Conservation (phyloP, 768 basidiomycete species). For the Megacollybia marginata region DNA sequence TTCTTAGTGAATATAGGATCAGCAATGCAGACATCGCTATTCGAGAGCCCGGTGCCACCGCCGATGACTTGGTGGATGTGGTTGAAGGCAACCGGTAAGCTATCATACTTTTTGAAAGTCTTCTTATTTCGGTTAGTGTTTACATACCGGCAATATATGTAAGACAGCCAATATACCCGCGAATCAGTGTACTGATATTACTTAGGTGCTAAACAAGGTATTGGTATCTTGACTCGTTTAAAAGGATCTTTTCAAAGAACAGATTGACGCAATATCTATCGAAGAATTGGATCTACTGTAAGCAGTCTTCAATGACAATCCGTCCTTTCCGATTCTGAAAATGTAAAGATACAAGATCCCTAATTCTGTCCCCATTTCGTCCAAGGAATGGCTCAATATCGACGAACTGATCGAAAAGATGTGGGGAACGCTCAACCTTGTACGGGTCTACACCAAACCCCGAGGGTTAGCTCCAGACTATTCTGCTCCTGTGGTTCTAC, state of each 20-base stretch:
- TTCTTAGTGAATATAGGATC: constrained; percentile 87
- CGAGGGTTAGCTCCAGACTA: constrained; percentile 90
- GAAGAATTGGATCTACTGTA: constrained; percentile 92
- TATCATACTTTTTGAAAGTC: constrained; percentile 2
- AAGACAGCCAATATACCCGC: constrained; percentile 18
- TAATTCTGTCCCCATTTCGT: constrained; percentile 90
- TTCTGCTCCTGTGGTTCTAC: constrained; percentile 80
- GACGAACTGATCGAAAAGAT: constrained; percentile 90
- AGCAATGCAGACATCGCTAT: constrained; percentile 90
- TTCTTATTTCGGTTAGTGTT: constrained; percentile 43
- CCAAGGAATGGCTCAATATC: constrained; percentile 91
- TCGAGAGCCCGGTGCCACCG: constrained; percentile 83
- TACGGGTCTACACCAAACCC: constrained; percentile 95
- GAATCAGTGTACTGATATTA: background rate
- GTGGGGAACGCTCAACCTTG: constrained; percentile 91
- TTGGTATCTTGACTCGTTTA: constrained; percentile 5
- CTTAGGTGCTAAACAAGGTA: constrained; percentile 79
- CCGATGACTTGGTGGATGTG: constrained; percentile 95
- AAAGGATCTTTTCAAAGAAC: constrained; percentile 1
- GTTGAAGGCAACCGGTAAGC: constrained; percentile 88
- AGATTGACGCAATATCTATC: constrained; percentile 98
- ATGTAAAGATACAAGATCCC: constrained; percentile 81
- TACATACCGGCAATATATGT: constrained; percentile 93
- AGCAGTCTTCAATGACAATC: constrained; percentile 16
- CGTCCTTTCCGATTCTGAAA: constrained; percentile 1